Percentiles rank a stretch among this genome's conserved stretches.
Conservation (phyloP, 345 rosid species). For the Citrus unshiu region DNA sequence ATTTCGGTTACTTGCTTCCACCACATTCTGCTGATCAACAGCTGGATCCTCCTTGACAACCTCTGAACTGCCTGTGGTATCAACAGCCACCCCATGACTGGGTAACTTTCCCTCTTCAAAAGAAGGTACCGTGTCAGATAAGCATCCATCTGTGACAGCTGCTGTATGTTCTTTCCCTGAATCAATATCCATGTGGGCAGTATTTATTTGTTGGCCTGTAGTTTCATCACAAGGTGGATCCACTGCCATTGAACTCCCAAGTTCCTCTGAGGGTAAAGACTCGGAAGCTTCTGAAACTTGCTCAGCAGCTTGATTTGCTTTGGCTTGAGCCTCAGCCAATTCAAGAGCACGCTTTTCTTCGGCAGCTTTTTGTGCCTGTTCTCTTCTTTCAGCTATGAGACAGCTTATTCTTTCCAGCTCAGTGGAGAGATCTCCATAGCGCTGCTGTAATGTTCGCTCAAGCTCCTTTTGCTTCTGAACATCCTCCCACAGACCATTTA, state of each 20-base stretch:
- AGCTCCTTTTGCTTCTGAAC: constrained; percentile 91
- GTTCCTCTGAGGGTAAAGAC: constrained; percentile 19
- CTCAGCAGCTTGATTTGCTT: constrained; percentile 21
- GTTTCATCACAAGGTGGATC: constrained; percentile 13
- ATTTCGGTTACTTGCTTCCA: constrained; percentile 14
- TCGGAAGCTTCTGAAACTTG: constrained; percentile 18
- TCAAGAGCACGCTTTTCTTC: constrained; percentile 33
- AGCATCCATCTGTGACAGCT: constrained; percentile 9
- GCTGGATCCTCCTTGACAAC: neutral
- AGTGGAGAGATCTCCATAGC: constrained; percentile 62
- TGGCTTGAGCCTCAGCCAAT: constrained; percentile 24
- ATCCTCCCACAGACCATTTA: constrained; percentile 75
- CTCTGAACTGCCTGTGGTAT: constrained; percentile 6
- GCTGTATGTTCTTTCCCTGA: constrained; percentile 11
- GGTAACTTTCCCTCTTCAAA: constrained; percentile 11
- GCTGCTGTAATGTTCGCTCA: constrained; percentile 64
- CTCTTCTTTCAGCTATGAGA: constrained; percentile 39
- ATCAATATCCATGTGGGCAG: constrained; percentile 17
- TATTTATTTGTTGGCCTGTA: constrained; percentile 7
- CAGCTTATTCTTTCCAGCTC: constrained; percentile 57
- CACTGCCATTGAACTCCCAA: constrained; percentile 13
- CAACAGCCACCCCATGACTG: constrained; percentile 21
- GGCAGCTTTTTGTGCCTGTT: constrained; percentile 46
- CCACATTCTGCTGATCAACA: neutral
- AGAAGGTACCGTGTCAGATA: constrained; percentile 7